Conservation (phyloP, 441 rosid genomes). For the Bocquillonia castaneifolia region DNA sequence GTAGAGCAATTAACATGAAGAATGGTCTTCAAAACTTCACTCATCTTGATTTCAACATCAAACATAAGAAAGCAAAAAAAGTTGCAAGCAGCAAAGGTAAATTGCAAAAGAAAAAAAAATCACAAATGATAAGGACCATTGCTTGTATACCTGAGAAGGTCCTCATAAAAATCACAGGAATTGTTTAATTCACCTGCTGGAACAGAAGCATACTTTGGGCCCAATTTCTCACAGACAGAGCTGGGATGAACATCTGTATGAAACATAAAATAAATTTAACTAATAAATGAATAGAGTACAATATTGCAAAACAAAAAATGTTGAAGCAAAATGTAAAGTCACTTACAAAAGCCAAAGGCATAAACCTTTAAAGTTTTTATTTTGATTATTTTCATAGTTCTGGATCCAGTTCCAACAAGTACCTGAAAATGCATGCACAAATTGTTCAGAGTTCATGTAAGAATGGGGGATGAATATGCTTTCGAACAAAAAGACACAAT, state of each 20-base stretch:
- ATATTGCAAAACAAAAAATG: neutral
- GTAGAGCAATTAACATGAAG: neutral
- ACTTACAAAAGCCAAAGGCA: constrained; percentile 96
- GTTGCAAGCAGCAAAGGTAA: neutral
- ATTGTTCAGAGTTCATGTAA: neutral
- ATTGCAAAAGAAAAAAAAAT: neutral
- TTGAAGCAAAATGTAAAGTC: constrained; percentile 24
- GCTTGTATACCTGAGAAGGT: constrained; percentile 70
- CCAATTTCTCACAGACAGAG: constrained; percentile 74
- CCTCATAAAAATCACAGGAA: constrained; percentile 52
- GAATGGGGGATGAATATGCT: neutral
- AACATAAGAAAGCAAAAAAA: neutral
- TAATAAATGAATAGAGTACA: neutral
- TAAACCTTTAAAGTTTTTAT: constrained; percentile 75
- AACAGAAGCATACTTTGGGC: constrained; percentile 63
- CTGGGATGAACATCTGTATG: constrained; percentile 69
- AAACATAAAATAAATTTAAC: constrained; percentile 14
- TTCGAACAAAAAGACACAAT: neutral
- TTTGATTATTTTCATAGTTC: constrained; percentile 74
- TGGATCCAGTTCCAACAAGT: constrained; percentile 93
- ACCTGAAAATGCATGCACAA: constrained; percentile 44
- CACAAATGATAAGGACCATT: neutral
- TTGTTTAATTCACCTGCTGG: constrained; percentile 49
- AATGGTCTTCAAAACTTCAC: neutral
- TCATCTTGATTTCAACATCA: neutral